phyloP scores from a whole-genome alignment of 2,329 filamentous ascomycete species.

The Hortaea werneckii region DNA sequence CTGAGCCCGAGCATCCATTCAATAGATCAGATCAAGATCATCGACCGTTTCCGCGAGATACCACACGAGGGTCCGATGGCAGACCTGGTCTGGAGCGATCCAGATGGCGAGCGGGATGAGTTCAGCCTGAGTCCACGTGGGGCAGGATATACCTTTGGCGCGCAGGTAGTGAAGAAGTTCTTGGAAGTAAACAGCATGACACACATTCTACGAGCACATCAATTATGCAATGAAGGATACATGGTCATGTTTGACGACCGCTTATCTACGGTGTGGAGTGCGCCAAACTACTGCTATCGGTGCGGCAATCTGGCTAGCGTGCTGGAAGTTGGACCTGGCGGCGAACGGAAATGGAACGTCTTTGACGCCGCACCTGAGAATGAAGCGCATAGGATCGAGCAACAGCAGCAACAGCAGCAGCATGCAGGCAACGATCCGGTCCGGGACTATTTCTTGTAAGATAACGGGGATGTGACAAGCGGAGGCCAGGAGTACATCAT shows the following conservation, averaged over 20 bases:
- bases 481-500: too few species aligned
- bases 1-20: slow-evolving; percentile 68
- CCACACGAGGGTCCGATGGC: slow-evolving; percentile 98
- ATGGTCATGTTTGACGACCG: slow-evolving; percentile 93
- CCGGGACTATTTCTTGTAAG: slow-evolving; percentile 59
- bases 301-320: slow-evolving; percentile 98
- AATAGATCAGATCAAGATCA: slow-evolving; percentile 99
- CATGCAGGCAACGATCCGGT: slow-evolving; percentile 62
- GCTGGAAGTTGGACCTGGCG: slow-evolving; percentile 85
- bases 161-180: slow-evolving; percentile 97
- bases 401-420: slow-evolving; percentile 48
- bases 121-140: slow-evolving; percentile 89
- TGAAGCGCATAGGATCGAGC: slow-evolving; percentile 71
- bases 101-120: slow-evolving; percentile 92
- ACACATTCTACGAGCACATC: slow-evolving; percentile 94
- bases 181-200: slow-evolving; percentile 95
- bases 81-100: slow-evolving; percentile 97
- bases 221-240: slow-evolving; percentile 95
- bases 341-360: slow-evolving; percentile 93
- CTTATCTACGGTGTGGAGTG: slow-evolving; percentile 94
- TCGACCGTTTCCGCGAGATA: slow-evolving; percentile 96
- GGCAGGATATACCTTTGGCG: slow-evolving; percentile 93
- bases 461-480: neutral
- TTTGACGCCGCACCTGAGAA: slow-evolving; percentile 97
- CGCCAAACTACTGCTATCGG: slow-evolving; percentile 60